Evolutionary conservation across 1,284 basidiomycete genomes (phyloP), one percentile per base, ranked within the genome.

Genomic region (Ganoderma boninense): DNA sequence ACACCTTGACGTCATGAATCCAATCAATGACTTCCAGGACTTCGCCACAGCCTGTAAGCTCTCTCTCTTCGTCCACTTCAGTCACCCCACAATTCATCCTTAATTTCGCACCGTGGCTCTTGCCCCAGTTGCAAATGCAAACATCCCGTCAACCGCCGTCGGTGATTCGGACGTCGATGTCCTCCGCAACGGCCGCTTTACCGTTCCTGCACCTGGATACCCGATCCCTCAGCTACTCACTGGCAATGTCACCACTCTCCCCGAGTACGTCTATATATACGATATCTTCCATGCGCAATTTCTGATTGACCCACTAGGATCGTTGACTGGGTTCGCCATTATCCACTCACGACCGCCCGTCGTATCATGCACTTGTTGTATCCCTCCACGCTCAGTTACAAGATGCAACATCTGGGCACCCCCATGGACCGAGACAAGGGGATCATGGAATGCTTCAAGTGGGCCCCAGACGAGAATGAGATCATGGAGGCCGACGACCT

Each of bases 331-430:
- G 73, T 92, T 38, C 83, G 85, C 54, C 82, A 83, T 67, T 81
- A 88, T 60, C 88, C 90, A 5, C 78, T 93, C 26, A 83, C 85
- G 76, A 91, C 88, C 13, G 82, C 84, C 4, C 85, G 88, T 70
- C 85, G 87, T 29, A 78, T 86, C 23, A 74, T 92, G 68, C 89
- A 90, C 72, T 79, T 88, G 18, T 69, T 86, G 23, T 84, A 83
- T 68, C 83, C 85, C 2, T 77, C 84, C 32, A 84, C 84, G 2
- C 69, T 65, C 2, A 64, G 68, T 67, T 80, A 23, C 26, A 62
- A 62, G 40, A 62, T 62, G 60, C 38, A 62, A 42, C 60, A 62
- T 14, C 11, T 62, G 23, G 60, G 60, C 4, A 62, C 60, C 5
- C 60, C 60, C 11, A 62, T 42, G 60, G 40, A 62, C 20, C 60